phyloP scores from a whole-genome alignment of 768 basidiomycete species.

The Tylopilus felleus region DNA sequence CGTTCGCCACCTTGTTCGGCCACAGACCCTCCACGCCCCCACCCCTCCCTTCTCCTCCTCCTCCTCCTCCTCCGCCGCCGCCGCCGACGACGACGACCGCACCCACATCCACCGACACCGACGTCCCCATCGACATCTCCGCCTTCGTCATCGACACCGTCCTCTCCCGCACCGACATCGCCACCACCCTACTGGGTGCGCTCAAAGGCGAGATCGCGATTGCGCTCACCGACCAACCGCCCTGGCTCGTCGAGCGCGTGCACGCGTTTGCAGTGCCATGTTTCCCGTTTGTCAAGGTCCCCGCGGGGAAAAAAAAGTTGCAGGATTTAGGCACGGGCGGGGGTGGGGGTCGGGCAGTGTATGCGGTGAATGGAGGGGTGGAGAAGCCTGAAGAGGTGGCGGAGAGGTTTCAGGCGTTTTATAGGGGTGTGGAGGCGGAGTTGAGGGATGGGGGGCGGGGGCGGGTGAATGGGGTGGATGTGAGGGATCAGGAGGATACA shows the following conservation, averaged over 20 bases:
- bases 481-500: conserved; percentile 17
- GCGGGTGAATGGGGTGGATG: not conserved
- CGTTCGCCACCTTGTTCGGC: conserved; percentile 81
- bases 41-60: conserved; percentile 24
- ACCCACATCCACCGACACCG: conserved; percentile 30
- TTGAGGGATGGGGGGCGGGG: conserved; percentile 34
- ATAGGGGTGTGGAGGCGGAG: conserved; percentile 62
- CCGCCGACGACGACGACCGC: conserved; percentile 5
- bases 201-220: conserved; percentile 56
- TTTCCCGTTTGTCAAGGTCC: conserved; percentile 52
- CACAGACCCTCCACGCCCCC: conserved; percentile 32
- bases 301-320: conserved; percentile 30
- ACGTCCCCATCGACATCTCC: conserved; percentile 49
- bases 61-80: conserved; percentile 11
- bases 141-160: conserved; percentile 55
- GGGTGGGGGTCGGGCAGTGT: conserved; percentile 21
- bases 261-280: conserved; percentile 51
- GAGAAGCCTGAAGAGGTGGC: conserved; percentile 51
- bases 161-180: conserved; percentile 52
- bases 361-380: conserved; percentile 40
- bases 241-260: conserved; percentile 63
- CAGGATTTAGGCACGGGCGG: conserved; percentile 30
- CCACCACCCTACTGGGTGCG: conserved; percentile 49
- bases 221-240: conserved; percentile 40
- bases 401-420: conserved; percentile 68